Percentiles rank a stretch among this genome's conserved stretches.
These are phyloP conservation scores for Mallotus japonicus DNA, from an alignment of 441 rosid species.

Conservation along the genomic window DNA sequence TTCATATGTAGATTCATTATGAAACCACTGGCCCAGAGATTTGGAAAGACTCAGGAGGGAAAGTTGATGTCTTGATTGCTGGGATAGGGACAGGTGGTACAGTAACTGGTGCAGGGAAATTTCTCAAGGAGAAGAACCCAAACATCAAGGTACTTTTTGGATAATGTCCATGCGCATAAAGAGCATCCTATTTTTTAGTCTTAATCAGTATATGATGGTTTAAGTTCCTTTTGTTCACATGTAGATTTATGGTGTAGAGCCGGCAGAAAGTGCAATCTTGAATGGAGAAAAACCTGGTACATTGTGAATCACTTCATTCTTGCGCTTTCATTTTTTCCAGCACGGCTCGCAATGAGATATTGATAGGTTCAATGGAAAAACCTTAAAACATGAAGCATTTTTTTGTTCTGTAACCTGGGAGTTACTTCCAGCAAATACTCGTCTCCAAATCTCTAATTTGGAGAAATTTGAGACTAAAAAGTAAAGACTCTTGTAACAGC, in stretches of 20 bases:
- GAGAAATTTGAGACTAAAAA: background rate
- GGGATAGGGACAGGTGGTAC: slow-evolving; percentile 89
- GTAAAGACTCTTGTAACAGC: background rate
- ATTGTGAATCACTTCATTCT: background rate
- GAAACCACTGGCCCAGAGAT: slow-evolving; percentile 86
- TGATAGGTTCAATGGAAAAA: background rate
- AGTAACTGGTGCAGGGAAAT: slow-evolving; percentile 62
- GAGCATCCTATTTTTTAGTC: background rate
- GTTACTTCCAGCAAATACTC: background rate
- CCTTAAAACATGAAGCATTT: background rate
- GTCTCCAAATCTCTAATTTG: background rate
- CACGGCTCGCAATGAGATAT: background rate
- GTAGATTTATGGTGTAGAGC: slow-evolving; percentile 71
- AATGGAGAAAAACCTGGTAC: slow-evolving; percentile 69
- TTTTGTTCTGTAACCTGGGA: background rate
- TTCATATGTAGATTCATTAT: slow-evolving; percentile 58
- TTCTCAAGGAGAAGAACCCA: slow-evolving; percentile 66
- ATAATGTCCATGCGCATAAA: background rate
- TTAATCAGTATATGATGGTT: background rate
- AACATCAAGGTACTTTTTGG: slow-evolving; percentile 48
- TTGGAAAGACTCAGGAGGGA: slow-evolving; percentile 73
- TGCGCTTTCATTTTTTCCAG: background rate
- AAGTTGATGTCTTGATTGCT: slow-evolving; percentile 61
- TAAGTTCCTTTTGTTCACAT: slow-evolving; percentile 8
- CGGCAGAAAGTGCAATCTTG: slow-evolving; percentile 65